phyloP scores from a whole-genome alignment of 208 protist genomes.

The Leishmania tropica region DNA sequence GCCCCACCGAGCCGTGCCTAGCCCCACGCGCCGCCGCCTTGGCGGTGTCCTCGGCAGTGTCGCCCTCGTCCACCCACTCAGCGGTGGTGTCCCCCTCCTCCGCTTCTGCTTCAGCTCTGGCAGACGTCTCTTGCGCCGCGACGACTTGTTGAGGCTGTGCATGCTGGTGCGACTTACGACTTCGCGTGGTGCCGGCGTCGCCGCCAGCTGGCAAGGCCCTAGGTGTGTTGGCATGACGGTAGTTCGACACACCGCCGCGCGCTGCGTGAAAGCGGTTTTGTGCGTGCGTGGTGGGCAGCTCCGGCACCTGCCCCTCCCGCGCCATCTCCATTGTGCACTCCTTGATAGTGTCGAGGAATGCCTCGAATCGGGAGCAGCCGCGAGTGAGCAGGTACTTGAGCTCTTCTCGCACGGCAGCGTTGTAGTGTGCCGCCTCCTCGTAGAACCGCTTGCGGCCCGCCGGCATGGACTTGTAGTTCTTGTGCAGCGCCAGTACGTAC shows the following conservation, averaged over 20 bases:
- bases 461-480: constrained; percentile 60
- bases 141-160: background rate
- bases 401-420: constrained; percentile 57
- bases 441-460: constrained; percentile 52
- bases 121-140: background rate
- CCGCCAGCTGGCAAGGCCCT: background rate
- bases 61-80: background rate
- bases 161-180: background rate
- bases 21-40: background rate
- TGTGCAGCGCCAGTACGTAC: constrained; percentile 61
- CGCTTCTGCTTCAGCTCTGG: background rate
- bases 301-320: constrained; percentile 34
- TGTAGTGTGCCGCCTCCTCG: constrained; percentile 66
- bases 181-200: background rate
- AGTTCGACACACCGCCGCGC: background rate
- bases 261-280: constrained; percentile 21
- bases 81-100: background rate
- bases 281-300: constrained; percentile 16
- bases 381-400: constrained; percentile 52
- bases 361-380: constrained; percentile 74
- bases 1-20: background rate
- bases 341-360: constrained; percentile 47
- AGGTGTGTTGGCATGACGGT: background rate
- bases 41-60: background rate
- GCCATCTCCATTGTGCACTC: constrained; percentile 74